phyloP scores from a whole-genome alignment of 305 asterid species.

The Fraxinus nigra region DNA sequence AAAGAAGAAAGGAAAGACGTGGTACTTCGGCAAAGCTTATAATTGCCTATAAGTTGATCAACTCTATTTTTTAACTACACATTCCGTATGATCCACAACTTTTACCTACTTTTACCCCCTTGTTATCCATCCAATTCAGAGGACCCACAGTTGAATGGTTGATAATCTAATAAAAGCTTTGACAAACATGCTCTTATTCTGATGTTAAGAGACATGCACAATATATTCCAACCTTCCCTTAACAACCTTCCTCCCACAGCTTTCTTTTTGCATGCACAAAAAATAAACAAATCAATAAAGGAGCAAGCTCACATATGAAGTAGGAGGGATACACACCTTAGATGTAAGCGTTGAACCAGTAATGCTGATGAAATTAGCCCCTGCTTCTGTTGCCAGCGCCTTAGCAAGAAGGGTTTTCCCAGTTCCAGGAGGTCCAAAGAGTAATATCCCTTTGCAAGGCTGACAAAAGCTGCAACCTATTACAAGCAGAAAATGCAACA shows the following conservation, averaged over 20 bases:
- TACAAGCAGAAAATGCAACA: constrained; percentile 12
- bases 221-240: background rate
- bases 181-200: background rate
- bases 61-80: background rate
- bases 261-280: background rate
- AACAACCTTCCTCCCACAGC: background rate
- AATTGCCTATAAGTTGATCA: background rate
- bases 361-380: constrained; percentile 93
- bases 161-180: background rate
- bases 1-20: background rate
- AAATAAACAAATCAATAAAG: background rate
- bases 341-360: constrained; percentile 98
- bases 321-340: constrained; percentile 45
- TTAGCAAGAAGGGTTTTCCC: constrained; percentile 98
- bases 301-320: background rate
- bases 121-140: background rate
- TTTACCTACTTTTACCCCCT: background rate
- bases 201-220: background rate
- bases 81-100: background rate
- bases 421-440: constrained; percentile 98
- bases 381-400: constrained; percentile 98
- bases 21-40: background rate
- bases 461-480: constrained; percentile 28
- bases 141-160: background rate
- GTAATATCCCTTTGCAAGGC: constrained; percentile 99